Evolutionary conservation across 495 filamentous ascomycete genomes (phyloP), one percentile per base, ranked within the genome.

Genomic region (Penicillium parvum): DNA sequence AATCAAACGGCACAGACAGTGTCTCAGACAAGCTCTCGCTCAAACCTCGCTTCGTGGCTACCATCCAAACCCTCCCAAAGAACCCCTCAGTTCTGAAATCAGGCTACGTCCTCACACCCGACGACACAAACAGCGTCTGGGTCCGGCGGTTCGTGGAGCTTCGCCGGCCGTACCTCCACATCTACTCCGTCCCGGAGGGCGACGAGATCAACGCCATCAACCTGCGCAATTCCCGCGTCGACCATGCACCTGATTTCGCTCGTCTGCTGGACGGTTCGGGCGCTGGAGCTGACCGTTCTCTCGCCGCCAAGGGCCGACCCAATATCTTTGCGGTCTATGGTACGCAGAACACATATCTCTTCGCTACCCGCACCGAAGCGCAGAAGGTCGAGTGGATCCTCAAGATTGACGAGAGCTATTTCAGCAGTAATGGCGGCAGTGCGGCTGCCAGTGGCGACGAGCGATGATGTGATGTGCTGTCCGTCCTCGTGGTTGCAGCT

Each of bases 331-430:
- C 94, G 9, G 79, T 99, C 33, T 97, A 96, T 58, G 91, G 87
- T 26, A 83, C 83, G 45, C 81, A 91, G 55, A 96, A 95, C 54
- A 94, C 90, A 26, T 99, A 86, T 78, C 71, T 99, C 37, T 97
- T 99, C 66, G 87, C 88, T 17, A 86, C 88, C 30, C 72, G 88
- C 34, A 88, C 78, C 43, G 90, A 96, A 68, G 70, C 80, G 10
- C 88, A 96, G 55, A 95, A 94, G 69, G 80, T 88, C 17, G 90
- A 96, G 57, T 98, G 92, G 92, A 92, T 97, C 52, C 69, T 87
- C 52, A 82, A 81, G 56, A 84, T 96, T 32, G 79, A 83, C 57
- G 68, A 78, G 55, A 74, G 73, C 45, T 80, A 75, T 44, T 78
- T 79, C 41, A 72, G 61, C 43, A 69, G 53, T 36, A 57, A 60